Conservation (phyloP, 352 stramenopile species). For the Phytophthora megakarya region DNA sequence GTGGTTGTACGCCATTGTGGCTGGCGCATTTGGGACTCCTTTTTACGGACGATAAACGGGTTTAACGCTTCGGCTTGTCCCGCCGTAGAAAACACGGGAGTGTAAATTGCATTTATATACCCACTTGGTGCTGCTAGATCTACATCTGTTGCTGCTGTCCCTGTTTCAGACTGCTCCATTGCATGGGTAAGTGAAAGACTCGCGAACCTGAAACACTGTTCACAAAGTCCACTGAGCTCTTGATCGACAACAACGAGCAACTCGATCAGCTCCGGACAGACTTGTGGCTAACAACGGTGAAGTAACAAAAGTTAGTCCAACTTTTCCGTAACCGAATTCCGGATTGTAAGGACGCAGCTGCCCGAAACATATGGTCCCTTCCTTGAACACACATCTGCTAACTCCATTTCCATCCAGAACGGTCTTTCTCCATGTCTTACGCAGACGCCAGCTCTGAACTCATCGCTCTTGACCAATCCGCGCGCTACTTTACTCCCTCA, state of each 20-base stretch:
- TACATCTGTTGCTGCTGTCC: constrained; percentile 15
- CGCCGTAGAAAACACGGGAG: constrained; percentile 14
- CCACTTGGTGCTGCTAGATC: constrained; percentile 18
- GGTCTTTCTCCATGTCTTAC: no score
- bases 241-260: not conserved
- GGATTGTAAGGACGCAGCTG: constrained; percentile 10
- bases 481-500: no score
- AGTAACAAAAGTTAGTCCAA: constrained; percentile 13
- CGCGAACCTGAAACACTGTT: constrained; percentile 14
- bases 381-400: no score
- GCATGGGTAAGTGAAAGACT: constrained; percentile 20
- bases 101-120: constrained; percentile 3
- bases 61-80: constrained; percentile 13
- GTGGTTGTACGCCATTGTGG: constrained; percentile 15
- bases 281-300: constrained; percentile 20
- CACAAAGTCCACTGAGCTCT: constrained; percentile 8
- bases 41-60: constrained; percentile 1
- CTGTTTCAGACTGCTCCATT: constrained; percentile 4
- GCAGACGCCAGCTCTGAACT: no score
- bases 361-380: constrained; percentile 2
- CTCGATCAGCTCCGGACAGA: constrained; percentile 13
- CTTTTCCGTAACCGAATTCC: constrained; percentile 20
- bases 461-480: no score
- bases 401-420: no score
- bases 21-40: constrained; percentile 14